These are phyloP conservation scores for Raphanus sativus DNA, from an alignment of 345 rosid genomes.

Conservation along the genomic window DNA sequence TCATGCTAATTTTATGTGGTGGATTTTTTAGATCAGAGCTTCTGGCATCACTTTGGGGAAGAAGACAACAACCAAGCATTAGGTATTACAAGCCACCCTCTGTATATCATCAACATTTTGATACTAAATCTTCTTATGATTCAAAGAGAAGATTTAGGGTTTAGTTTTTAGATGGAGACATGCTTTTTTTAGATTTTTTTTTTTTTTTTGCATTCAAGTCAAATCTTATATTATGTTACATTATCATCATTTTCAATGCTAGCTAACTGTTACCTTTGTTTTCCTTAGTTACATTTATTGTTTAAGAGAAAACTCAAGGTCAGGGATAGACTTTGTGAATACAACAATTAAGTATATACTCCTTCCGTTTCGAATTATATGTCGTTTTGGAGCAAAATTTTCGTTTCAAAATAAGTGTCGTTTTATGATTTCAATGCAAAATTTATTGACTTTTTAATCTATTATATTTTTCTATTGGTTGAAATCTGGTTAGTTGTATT, in stretches of 20 bases:
- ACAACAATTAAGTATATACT: background rate
- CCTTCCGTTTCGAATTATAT: no score
- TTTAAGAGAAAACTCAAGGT: slow-evolving; percentile 10
- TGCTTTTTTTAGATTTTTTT: background rate
- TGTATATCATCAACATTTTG: no score
- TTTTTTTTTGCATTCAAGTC: slow-evolving; percentile 9
- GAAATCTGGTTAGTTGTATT: no score
- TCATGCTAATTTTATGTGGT: slow-evolving; percentile 14
- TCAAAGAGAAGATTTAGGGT: slow-evolving; percentile 24
- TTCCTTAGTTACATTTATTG: slow-evolving; percentile 19
- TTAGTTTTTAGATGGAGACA: slow-evolving; percentile 13
- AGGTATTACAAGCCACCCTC: background rate
- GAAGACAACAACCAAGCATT: slow-evolving; percentile 2
- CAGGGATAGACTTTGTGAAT: slow-evolving; percentile 28
- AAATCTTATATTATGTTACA: slow-evolving; percentile 1
- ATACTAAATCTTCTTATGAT: background rate
- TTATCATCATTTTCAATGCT: slow-evolving; percentile 2
- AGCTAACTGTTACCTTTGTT: background rate
- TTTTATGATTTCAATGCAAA: no score
- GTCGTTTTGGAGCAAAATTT: no score
- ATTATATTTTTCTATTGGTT: no score
- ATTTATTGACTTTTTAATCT: no score
- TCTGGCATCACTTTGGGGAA: slow-evolving; percentile 23
- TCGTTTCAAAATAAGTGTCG: no score
- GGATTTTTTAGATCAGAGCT: slow-evolving; percentile 32